Conservation (phyloP, 2,329 filamentous ascomycete species). For the Drechslera avenae region DNA sequence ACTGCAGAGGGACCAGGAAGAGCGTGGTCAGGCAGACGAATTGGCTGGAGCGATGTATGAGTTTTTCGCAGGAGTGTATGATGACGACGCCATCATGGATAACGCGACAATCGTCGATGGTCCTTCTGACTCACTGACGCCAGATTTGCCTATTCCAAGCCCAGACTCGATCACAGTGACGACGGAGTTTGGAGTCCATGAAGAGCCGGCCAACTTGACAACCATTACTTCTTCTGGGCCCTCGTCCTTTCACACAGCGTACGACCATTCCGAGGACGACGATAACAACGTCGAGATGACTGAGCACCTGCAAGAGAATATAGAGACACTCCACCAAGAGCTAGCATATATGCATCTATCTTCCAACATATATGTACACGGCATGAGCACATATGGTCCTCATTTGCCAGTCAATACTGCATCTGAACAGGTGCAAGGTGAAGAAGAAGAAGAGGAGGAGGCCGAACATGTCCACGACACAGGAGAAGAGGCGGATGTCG, state of each 20-base stretch:
- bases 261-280: slow-evolving; percentile 19
- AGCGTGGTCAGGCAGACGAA: slow-evolving; percentile 43
- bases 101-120: background rate
- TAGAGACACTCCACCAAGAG: slow-evolving; percentile 8
- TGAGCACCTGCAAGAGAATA: slow-evolving; percentile 18
- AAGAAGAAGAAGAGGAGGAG: slow-evolving; percentile 4
- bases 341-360: slow-evolving; percentile 9
- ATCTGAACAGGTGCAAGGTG: slow-evolving; percentile 14
- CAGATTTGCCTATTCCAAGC: slow-evolving; percentile 28
- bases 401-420: slow-evolving; percentile 8
- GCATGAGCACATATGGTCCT: slow-evolving; percentile 1
- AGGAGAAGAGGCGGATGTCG: slow-evolving; percentile 34
- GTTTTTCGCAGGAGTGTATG: slow-evolving; percentile 39
- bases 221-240: slow-evolving; percentile 35
- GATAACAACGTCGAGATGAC: slow-evolving; percentile 27
- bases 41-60: slow-evolving; percentile 44
- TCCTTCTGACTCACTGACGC: slow-evolving; percentile 2
- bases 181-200: slow-evolving; percentile 41
- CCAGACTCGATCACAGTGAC: slow-evolving; percentile 45
- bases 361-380: background rate
- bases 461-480: slow-evolving; percentile 23
- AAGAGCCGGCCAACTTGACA: slow-evolving; percentile 40
- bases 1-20: slow-evolving; percentile 40
- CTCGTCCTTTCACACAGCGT: slow-evolving; percentile 15
- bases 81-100: slow-evolving; percentile 16